phyloP scores from a whole-genome alignment of 345 rosid species.

The Cardamine occulta region DNA sequence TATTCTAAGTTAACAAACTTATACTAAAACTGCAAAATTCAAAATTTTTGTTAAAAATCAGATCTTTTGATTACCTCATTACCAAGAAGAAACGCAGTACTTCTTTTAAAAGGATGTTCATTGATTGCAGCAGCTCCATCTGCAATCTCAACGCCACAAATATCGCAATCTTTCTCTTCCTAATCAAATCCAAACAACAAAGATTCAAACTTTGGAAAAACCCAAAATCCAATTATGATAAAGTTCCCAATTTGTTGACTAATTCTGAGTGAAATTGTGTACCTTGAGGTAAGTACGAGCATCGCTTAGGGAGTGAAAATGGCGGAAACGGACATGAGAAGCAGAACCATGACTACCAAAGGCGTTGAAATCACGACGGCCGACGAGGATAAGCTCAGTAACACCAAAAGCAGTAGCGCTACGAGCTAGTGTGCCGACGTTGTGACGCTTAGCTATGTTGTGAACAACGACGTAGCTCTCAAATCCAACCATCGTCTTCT shows the following conservation, averaged over 20 bases:
- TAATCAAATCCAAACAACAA: constrained; percentile 23
- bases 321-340: constrained; percentile 83
- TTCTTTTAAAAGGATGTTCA: constrained; percentile 80
- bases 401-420: constrained; percentile 97
- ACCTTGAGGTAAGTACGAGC: constrained; percentile 84
- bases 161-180: constrained; percentile 85
- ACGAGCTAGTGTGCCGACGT: constrained; percentile 89
- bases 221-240: background rate
- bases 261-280: background rate
- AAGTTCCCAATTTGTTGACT: background rate
- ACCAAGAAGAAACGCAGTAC: constrained; percentile 92
- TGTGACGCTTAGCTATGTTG: constrained; percentile 97
- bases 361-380: constrained; percentile 94
- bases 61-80: constrained; percentile 66
- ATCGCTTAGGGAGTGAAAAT: constrained; percentile 76
- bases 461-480: constrained; percentile 92
- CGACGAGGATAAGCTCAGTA: constrained; percentile 79
- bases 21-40: background rate
- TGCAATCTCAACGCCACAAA: constrained; percentile 93
- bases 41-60: background rate
- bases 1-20: background rate
- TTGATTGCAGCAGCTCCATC: constrained; percentile 70
- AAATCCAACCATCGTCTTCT: constrained; percentile 48
- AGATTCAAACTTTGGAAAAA: constrained; percentile 1
- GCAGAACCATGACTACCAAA: constrained; percentile 98